Conservation (phyloP, 208 protist genomes). For the Leishmania amazonensis region DNA sequence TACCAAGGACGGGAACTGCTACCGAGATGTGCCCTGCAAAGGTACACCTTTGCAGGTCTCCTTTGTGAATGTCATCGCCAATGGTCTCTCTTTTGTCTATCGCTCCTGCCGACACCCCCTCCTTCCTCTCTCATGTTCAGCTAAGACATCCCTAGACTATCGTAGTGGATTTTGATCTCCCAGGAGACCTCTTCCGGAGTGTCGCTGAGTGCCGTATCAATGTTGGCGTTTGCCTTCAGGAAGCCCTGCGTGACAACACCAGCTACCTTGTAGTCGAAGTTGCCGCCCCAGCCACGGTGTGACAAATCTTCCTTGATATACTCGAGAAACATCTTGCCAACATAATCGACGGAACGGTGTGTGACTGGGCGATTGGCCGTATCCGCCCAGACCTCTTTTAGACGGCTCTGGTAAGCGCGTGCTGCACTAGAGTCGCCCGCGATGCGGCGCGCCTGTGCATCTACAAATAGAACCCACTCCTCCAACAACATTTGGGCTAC, state of each 20-base stretch:
- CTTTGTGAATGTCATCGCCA: no score
- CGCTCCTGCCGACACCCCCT: neutral
- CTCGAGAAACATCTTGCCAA: conserved; percentile 85
- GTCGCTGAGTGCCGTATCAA: conserved; percentile 53
- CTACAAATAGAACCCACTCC: conserved; percentile 71
- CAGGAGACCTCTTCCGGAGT: conserved; percentile 48
- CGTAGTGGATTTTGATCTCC: conserved; percentile 85
- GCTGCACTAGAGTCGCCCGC: conserved; percentile 31
- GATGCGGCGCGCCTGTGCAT: conserved; percentile 42
- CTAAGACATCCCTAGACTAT: conserved; percentile 33
- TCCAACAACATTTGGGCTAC: conserved; percentile 71
- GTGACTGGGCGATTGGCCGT: conserved; percentile 47
- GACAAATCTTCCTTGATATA: conserved; percentile 77
- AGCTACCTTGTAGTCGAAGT: conserved; percentile 86
- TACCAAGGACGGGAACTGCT: neutral
- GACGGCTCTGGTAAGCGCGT: conserved; percentile 30
- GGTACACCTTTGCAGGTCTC: no score
- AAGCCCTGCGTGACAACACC: conserved; percentile 75
- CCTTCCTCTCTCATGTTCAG: no score
- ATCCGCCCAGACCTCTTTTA: conserved; percentile 75
- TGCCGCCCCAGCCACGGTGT: conserved; percentile 72
- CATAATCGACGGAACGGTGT: conserved; percentile 77
- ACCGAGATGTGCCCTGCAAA: neutral
- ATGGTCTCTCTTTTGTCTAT: neutral
- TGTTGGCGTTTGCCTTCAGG: conserved; percentile 63